These are phyloP conservation scores for Hemisphaericaspora lyxosophila DNA, from an alignment of 1,139 yeast species.

Conservation along the genomic window DNA sequence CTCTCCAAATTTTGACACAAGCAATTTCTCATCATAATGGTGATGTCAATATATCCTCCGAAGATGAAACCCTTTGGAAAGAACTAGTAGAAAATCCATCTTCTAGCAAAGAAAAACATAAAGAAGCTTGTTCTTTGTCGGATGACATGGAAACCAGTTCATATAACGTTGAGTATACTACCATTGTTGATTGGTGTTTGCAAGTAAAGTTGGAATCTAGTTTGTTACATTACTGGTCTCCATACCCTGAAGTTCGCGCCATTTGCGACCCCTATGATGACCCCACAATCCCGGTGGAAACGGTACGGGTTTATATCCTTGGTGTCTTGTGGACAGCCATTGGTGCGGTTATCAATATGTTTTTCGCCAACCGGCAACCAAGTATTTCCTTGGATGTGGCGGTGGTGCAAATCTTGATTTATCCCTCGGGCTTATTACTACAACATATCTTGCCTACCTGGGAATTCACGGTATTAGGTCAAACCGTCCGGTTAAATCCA, in stretches of 20 bases:
- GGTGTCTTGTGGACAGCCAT: slow-evolving; percentile 54
- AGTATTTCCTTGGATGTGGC: slow-evolving; percentile 43
- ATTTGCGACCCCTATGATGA: slow-evolving; percentile 57
- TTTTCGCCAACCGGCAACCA: slow-evolving; percentile 59
- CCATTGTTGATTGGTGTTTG: slow-evolving; percentile 26
- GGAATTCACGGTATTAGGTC: slow-evolving; percentile 14
- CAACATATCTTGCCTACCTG: slow-evolving; percentile 22
- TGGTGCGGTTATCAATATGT: slow-evolving; percentile 59
- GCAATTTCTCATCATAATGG: slow-evolving; percentile 19
- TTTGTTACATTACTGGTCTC: slow-evolving; percentile 54
- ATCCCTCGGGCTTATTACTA: slow-evolving; percentile 23
- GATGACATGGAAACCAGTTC: not conserved
- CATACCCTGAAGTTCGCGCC: slow-evolving; percentile 66
- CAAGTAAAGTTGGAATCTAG: slow-evolving; percentile 45
- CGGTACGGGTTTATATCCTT: slow-evolving; percentile 53
- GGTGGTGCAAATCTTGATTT: slow-evolving; percentile 26
- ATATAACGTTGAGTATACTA: not conserved
- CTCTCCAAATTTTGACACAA: slow-evolving; percentile 21
- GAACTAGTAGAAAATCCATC: slow-evolving; percentile 7
- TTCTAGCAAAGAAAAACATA: slow-evolving; percentile 13
- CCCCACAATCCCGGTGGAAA: slow-evolving; percentile 50
- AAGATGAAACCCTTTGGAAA: slow-evolving; percentile 5
- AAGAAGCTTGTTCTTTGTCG: slow-evolving; percentile 14
- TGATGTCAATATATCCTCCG: slow-evolving; percentile 24
- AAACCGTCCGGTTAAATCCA: slow-evolving; percentile 21